Evolutionary conservation across 2,329 filamentous ascomycete species (phyloP), one percentile per base, ranked within the genome.

Genomic region (Colletotrichum coccodes): DNA sequence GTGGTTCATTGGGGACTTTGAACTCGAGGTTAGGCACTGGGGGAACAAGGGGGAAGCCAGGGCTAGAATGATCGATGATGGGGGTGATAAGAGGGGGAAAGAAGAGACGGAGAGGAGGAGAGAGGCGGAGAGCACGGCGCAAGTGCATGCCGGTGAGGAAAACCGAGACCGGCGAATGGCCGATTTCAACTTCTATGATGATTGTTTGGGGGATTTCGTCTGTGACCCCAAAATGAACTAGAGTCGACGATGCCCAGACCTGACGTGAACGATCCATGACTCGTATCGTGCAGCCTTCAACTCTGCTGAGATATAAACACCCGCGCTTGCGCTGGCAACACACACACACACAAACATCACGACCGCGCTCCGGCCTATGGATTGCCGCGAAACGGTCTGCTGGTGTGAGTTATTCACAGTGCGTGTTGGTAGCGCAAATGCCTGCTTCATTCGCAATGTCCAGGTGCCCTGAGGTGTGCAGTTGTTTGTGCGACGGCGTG

Each of bases 191-290:
- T 21, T 21, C 53, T 21, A 57, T 36, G 32, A 38, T 38, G 32
- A 14, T 23, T 21, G 14, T 36, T 12, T 36, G 5, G 50, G 18
- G 21, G 23, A 54, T 8, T 49, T 16, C 21, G 47, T n/a, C 16
- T 50, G 16, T 32, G 47, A 26, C 44, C 42, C 12, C 6, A 26
- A 36, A 38, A 23, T 16, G 38, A 44, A 57, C 32, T 28, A 14
- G 52, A 21, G 36, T 44, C 38, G 26, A 44, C 23, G 11, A 44
- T 21, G 42, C 42, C 42, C 42, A 59, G 57, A 46, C 42, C 34
- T 18, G 42, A 61, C 40, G 47, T 49, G 26, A 38, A 28, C 49
- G 4, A 49, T 47, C 44, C 54, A 68, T 68, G 60, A 65, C 65
- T 68, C 53, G 65, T 40, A 49, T 21, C 52, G 53, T 44, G 36